phyloP scores from a whole-genome alignment of 2,329 filamentous ascomycete genomes.

The Boeremia exigua region DNA sequence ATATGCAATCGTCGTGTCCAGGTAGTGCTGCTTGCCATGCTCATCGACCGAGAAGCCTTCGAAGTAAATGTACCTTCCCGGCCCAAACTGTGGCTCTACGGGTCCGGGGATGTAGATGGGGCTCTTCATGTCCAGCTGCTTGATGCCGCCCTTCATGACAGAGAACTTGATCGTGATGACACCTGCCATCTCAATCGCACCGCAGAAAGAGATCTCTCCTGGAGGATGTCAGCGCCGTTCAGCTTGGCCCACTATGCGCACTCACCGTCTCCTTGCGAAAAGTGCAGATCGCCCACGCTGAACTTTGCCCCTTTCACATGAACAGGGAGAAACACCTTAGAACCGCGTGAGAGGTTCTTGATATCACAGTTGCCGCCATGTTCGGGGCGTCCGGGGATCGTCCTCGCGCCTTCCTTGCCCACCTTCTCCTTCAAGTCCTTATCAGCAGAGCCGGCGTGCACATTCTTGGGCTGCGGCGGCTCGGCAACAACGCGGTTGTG shows the following conservation, averaged over 20 bases:
- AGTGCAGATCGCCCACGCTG: slow-evolving; percentile 86
- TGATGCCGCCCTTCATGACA: slow-evolving; percentile 82
- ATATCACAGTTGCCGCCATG: slow-evolving; percentile 93
- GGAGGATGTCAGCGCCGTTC: background rate
- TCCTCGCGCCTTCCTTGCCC: slow-evolving; percentile 79
- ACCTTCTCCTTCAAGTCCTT: slow-evolving; percentile 69
- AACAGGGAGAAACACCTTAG: slow-evolving; percentile 85
- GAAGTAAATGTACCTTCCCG: slow-evolving; percentile 81
- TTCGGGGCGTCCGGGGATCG: slow-evolving; percentile 82
- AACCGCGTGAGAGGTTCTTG: slow-evolving; percentile 81
- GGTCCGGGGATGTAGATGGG: slow-evolving; percentile 87
- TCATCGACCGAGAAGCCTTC: slow-evolving; percentile 92
- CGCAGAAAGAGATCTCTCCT: slow-evolving; percentile 72
- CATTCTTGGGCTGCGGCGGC: slow-evolving; percentile 73
- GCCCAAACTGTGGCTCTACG: slow-evolving; percentile 86
- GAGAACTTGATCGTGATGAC: slow-evolving; percentile 89
- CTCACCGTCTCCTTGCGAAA: slow-evolving; percentile 83
- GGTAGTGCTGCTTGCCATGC: slow-evolving; percentile 85
- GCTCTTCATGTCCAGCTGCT: slow-evolving; percentile 75
- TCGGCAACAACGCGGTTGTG: slow-evolving; percentile 73
- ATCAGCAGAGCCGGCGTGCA: slow-evolving; percentile 72
- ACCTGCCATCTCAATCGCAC: slow-evolving; percentile 91
- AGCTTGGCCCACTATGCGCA: background rate
- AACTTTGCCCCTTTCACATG: slow-evolving; percentile 89
- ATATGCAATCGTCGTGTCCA: slow-evolving; percentile 87